Evolutionary conservation across 495 filamentous ascomycete genomes (phyloP).

Genomic region (Neurospora tetraspora): DNA sequence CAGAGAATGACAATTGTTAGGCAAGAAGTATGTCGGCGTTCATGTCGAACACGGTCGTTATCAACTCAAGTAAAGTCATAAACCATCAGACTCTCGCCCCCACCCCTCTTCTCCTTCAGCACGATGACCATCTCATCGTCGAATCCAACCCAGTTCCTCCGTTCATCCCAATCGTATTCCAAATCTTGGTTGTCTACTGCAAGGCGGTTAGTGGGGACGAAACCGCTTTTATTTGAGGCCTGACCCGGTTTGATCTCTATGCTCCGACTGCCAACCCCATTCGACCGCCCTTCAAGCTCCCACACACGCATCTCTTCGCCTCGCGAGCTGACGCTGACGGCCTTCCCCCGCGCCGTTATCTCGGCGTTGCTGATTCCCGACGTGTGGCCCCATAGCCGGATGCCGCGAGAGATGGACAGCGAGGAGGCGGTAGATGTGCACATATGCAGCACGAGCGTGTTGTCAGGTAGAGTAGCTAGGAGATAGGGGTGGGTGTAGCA

Average conservation of each 20-base stretch:
- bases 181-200: background rate
- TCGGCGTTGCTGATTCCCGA: constrained; percentile 81
- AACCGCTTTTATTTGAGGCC: constrained; percentile 10
- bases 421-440: constrained; percentile 60
- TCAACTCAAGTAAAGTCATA: constrained; percentile 78
- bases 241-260: constrained; percentile 36
- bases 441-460: constrained; percentile 81
- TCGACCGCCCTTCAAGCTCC: constrained; percentile 74
- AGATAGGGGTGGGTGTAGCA: constrained; percentile 90
- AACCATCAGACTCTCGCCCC: constrained; percentile 66
- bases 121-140: constrained; percentile 91
- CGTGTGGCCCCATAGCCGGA: constrained; percentile 85
- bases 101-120: constrained; percentile 56
- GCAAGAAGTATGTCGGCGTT: background rate
- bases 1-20: background rate
- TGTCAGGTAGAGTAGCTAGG: constrained; percentile 78
- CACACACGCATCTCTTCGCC: constrained; percentile 88
- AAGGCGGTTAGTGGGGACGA: constrained; percentile 1
- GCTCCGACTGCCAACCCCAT: constrained; percentile 21
- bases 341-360: constrained; percentile 78
- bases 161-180: constrained; percentile 17
- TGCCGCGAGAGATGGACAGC: constrained; percentile 64
- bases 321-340: constrained; percentile 71
- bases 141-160: constrained; percentile 69
- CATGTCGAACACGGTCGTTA: background rate